These are phyloP conservation scores for Globisporangium uncinulatum DNA, from an alignment of 352 stramenopile genomes.

Conservation along the genomic window DNA sequence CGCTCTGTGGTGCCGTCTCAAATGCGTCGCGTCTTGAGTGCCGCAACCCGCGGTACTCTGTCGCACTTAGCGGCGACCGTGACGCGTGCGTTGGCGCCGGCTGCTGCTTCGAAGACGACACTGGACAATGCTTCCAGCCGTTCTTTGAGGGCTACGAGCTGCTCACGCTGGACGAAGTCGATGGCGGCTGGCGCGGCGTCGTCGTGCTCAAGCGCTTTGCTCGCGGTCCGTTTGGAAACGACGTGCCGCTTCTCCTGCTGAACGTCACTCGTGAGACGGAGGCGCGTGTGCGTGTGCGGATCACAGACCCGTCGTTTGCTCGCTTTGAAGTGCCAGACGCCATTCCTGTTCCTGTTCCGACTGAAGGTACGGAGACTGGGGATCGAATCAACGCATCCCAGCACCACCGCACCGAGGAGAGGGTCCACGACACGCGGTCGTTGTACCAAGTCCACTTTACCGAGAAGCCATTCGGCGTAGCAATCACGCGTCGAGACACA, in stretches of 20 bases:
- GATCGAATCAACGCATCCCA: background rate
- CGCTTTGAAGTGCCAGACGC: conserved; percentile 70
- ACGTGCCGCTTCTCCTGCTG: conserved; percentile 56
- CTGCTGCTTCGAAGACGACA: conserved; percentile 66
- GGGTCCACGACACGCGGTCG: conserved; percentile 2
- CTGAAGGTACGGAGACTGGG: background rate
- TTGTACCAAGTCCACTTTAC: conserved; percentile 60
- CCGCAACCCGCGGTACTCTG: conserved; percentile 61
- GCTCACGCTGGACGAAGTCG: conserved; percentile 47
- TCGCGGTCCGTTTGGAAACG: conserved; percentile 72
- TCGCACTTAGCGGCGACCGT: conserved; percentile 21
- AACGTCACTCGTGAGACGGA: conserved; percentile 49
- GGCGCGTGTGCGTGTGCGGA: conserved; percentile 59
- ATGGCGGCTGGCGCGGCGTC: conserved; percentile 43
- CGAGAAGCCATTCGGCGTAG: conserved; percentile 61
- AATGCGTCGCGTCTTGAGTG: conserved; percentile 51
- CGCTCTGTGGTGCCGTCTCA: conserved; percentile 30
- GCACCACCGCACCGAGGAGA: background rate
- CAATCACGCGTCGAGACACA: conserved; percentile 45
- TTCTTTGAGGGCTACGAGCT: conserved; percentile 65
- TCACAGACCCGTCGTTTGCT: conserved; percentile 69
- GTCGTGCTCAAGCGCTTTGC: conserved; percentile 38
- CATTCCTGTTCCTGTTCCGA: background rate
- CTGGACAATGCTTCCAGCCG: conserved; percentile 58
- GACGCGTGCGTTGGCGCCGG: conserved; percentile 36